Evolutionary conservation across 106 monocot species (phyloP).

Genomic region (Acorus calamus): DNA sequence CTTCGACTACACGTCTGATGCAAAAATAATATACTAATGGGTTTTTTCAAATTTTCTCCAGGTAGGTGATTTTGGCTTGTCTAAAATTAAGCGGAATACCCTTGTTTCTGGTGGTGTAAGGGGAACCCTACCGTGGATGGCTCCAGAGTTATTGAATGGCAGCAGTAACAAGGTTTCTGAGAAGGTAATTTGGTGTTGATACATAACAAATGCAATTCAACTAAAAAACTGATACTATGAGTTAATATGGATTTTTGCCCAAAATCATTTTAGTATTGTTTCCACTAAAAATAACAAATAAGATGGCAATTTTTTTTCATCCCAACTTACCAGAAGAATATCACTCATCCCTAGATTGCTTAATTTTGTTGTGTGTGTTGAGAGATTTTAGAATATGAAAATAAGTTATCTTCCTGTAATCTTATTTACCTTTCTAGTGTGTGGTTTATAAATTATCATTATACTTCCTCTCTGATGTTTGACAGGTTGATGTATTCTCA

Average conservation of each 20-base stretch:
- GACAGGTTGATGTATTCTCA: conserved; percentile 92
- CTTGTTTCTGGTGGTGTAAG: conserved; percentile 92
- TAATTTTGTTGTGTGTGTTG: no score
- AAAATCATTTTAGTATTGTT: neutral
- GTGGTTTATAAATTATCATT: neutral
- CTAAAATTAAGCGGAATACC: conserved; percentile 86
- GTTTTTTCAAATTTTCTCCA: conserved; percentile 12
- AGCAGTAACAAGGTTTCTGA: conserved; percentile 85
- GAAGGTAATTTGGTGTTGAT: conserved; percentile 36
- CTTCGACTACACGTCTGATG: neutral
- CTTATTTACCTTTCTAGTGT: neutral
- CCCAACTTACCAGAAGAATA: no score
- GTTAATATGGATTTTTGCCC: neutral
- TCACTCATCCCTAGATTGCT: no score
- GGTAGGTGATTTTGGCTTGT: conserved; percentile 91
- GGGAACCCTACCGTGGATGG: conserved; percentile 98
- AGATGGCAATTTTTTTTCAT: no score
- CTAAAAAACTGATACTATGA: no score
- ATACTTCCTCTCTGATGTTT: neutral
- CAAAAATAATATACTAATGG: neutral
- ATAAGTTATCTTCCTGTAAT: no score
- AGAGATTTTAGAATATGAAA: no score
- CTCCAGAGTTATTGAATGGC: conserved; percentile 72
- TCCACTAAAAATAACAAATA: no score
- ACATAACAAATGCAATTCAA: neutral